phyloP scores from a whole-genome alignment of 805 yeast genomes.

The Wickerhamomyces bovis region DNA sequence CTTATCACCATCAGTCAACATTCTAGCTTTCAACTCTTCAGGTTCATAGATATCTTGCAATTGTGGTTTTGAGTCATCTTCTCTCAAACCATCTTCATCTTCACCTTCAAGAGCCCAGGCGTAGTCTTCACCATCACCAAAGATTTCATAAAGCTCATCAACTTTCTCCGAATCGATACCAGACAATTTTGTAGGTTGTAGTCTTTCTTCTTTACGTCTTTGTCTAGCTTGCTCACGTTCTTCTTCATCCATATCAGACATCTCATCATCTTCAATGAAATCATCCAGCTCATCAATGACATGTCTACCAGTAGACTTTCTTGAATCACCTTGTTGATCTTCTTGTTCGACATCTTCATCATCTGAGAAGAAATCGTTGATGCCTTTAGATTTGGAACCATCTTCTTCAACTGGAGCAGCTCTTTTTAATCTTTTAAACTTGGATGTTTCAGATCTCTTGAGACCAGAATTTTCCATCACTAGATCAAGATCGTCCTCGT shows the following conservation, averaged over 20 bases:
- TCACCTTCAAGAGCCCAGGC: slow-evolving; percentile 98
- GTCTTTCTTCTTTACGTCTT: slow-evolving; percentile 41
- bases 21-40: slow-evolving; percentile 81
- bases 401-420: slow-evolving; percentile 42
- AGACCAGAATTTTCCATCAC: slow-evolving; percentile 87
- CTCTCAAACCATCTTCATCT: slow-evolving; percentile 41
- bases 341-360: slow-evolving; percentile 33
- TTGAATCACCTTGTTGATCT: slow-evolving; percentile 21
- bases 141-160: slow-evolving; percentile 89
- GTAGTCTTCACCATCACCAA: slow-evolving; percentile 95
- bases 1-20: slow-evolving; percentile 91
- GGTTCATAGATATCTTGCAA: slow-evolving; percentile 92
- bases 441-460: slow-evolving; percentile 20
- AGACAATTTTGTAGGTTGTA: slow-evolving; percentile 50
- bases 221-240: slow-evolving; percentile 44
- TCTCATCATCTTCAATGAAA: slow-evolving; percentile 95
- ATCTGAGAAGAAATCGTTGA: slow-evolving; percentile 37
- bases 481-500: slow-evolving; percentile 92
- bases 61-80: slow-evolving; percentile 40
- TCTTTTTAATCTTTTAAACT: slow-evolving; percentile 76
- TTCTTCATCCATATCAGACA: slow-evolving; percentile 77
- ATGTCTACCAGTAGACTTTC: slow-evolving; percentile 25
- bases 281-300: slow-evolving; percentile 85
- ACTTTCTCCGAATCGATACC: slow-evolving; percentile 81
- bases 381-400: slow-evolving; percentile 6